Percentiles rank a stretch among this genome's conserved stretches.
Evolutionary conservation across 768 basidiomycete genomes (phyloP).

Genomic region (Sporobolomyces phaffii): DNA sequence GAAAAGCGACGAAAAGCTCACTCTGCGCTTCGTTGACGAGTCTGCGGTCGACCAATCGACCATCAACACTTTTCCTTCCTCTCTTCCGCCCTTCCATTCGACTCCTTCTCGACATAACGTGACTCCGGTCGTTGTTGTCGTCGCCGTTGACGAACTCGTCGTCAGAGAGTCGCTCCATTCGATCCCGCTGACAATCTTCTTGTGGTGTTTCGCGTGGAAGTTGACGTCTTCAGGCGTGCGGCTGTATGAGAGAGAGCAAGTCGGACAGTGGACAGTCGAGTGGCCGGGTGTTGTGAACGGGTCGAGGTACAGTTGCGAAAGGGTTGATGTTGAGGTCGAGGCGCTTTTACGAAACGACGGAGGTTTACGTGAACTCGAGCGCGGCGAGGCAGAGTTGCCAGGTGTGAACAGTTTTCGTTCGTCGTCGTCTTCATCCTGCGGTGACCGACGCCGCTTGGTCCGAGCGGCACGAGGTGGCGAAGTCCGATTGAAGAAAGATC

Average conservation of each 20-base stretch:
- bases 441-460: neutral
- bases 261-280: constrained; percentile 25
- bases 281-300: constrained; percentile 23
- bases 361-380: neutral
- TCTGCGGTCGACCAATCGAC: constrained; percentile 19
- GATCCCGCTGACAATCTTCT: constrained; percentile 27
- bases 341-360: neutral
- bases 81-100: constrained; percentile 21
- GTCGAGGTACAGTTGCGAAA: constrained; percentile 36
- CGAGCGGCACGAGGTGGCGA: neutral
- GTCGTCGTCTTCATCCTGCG: neutral
- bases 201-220: constrained; percentile 32
- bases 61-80: constrained; percentile 20
- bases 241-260: constrained; percentile 24
- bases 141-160: neutral
- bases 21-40: neutral
- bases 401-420: no score
- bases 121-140: neutral
- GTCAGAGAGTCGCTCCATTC: constrained; percentile 8
- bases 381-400: no score
- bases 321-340: neutral
- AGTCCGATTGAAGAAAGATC: neutral
- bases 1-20: neutral
- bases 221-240: constrained; percentile 34
- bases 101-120: constrained; percentile 18